phyloP scores from a whole-genome alignment of 2,329 filamentous ascomycete genomes.

The Colletotrichum sansevieriae region DNA sequence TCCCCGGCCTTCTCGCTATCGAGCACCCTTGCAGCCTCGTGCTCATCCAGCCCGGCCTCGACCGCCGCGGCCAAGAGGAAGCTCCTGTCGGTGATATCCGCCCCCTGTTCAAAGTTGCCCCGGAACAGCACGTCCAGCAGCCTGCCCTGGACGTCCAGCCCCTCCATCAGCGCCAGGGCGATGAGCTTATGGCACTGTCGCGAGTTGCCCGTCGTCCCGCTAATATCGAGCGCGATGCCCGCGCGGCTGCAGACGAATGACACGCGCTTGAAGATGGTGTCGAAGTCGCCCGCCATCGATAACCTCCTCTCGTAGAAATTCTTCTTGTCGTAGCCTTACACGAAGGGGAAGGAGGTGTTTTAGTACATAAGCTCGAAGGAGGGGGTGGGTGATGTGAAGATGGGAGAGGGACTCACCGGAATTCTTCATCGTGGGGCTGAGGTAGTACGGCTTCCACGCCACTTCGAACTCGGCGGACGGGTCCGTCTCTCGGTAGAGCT shows the following conservation, averaged over 20 bases:
- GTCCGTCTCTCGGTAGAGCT: conserved; percentile 53
- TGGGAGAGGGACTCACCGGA: conserved; percentile 42
- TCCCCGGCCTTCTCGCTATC: conserved; percentile 45
- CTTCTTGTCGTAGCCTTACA: conserved; percentile 52
- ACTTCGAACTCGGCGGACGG: conserved; percentile 61
- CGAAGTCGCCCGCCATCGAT: conserved; percentile 40
- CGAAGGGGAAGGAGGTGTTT: too few relatives aligned
- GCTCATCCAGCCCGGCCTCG: conserved; percentile 48
- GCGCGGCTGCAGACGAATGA: conserved; percentile 49
- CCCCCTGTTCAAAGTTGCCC: conserved; percentile 57
- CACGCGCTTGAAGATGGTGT: conserved; percentile 50
- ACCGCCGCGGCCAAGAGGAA: conserved; percentile 55
- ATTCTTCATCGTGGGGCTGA: conserved; percentile 53
- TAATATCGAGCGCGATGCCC: conserved; percentile 54
- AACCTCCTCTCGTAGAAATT: conserved; percentile 50
- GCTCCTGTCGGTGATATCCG: conserved; percentile 56
- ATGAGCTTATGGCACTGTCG: conserved; percentile 62
- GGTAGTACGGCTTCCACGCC: conserved; percentile 61
- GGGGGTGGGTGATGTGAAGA: neutral
- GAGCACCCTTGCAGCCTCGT: conserved; percentile 44
- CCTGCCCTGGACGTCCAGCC: conserved; percentile 51
- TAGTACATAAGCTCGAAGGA: too few relatives aligned
- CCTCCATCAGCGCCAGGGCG: conserved; percentile 52
- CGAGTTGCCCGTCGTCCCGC: conserved; percentile 59
- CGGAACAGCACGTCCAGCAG: conserved; percentile 58